Base-by-base conservation (phyloP, 2,329 filamentous ascomycete species). In the Trichoderma koningii region DNA sequence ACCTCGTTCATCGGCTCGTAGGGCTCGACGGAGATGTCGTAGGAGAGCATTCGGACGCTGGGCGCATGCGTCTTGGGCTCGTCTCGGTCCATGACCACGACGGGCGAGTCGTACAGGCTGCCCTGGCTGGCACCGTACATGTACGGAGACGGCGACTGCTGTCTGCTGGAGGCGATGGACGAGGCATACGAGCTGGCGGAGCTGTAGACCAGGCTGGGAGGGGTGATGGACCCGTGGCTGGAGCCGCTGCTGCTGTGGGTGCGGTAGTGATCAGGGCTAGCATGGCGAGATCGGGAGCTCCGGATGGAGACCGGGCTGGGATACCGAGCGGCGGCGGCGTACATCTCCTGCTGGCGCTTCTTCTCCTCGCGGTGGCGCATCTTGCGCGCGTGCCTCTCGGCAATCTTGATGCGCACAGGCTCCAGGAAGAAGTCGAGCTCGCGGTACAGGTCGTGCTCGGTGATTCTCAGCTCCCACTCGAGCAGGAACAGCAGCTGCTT, bases 401-500 rank as follows among this genome's bases (percentile, higher is more conserved):
- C 77, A 63, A 88, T 79, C 67, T 85, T 81, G 51, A 81, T 75
- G 67, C 93, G 90, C 73, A 98, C 91, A 30, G 94, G 94, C 41
- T 88, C 88, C 51, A 99, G 85, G 83, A 98, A 98, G 48, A 86
- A 86, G 71, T 97, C 92, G 47, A 98, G 84, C 76, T 97, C 91
- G 70, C 83, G 83, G 81, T 96, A 92, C 50, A 99, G 88, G 72
- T 98, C 93, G 64, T 93, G 84, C 73, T 93, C 87, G 48, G 84
- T 88, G 74, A 99, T 93, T 70, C 91, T 86, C 67, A 97, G 86
- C 70, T 99, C 92, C 92, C 93, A 99, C 76, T 97, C 91, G 52
- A 99, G 84, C 50, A 99, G 86, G 82, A 92, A 95, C 60, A 99
- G 89, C 34, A 99, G 85, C 80, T 99, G 95, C 85, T 96, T 96